Base-by-base conservation (phyloP, 1,284 basidiomycete species). In the Cryptococcus neoformans region DNA sequence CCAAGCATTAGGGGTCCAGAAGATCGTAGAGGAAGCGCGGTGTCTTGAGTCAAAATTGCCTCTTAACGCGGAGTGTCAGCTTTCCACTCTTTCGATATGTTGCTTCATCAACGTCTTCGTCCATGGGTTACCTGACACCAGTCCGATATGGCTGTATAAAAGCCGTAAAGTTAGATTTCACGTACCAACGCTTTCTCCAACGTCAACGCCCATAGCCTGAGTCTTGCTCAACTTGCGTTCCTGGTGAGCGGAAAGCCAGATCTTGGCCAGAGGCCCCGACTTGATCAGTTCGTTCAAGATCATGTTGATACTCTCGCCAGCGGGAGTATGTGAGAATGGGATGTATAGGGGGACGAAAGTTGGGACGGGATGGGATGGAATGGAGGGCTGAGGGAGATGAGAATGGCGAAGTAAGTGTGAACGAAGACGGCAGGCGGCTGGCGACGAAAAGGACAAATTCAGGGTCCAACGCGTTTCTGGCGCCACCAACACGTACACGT, bases 241-340 rank as follows among this genome's bases (percentile, higher is more conserved):
- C 86, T 95, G 94, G 81, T 98, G 95, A 1, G 96, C 95, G 28
- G 95, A 95, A 52, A 98, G 87, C 95, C 95, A 99, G 81, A 99
- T 92, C 79, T 89, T 92, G 45, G 92, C 94, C 40, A 99, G 82
- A 7, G 94, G 91, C 50, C 95, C 95, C 58, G 92, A 87, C 73
- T 93, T 89, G 76, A 96, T 90, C 48, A 89, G 87, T 75, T 96
- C 93, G 60, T 90, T 92, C 72, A 94, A 92, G 75, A 95, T 91
- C 92, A 82, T 81, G 17, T 36, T 40, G 28, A 28, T 28, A 28
- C 28, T 28, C 28, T 28, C 28, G 28, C 28, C 28, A 28, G 28
- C 28, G 28, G 28, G 28, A 28, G 28, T 21, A 6, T 37, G 16
- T 3, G 28, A 37, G 7, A 34, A 34, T 8, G 16, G 16, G 45